Evolutionary conservation across 148 eudicot genomes (phyloP).

Genomic region (Euryodendron excelsum): DNA sequence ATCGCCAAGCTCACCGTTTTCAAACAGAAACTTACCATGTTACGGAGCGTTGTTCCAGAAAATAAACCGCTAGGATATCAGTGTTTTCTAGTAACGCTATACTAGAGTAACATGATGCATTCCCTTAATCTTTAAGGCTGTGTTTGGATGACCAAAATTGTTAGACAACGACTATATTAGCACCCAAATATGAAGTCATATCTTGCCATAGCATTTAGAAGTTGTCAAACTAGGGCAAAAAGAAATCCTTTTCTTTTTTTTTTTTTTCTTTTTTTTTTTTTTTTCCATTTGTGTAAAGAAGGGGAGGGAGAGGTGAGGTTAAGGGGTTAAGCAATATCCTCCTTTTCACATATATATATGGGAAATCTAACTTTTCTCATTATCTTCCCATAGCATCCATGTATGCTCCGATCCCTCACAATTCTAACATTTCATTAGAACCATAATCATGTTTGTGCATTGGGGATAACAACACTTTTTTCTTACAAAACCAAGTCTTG

Average conservation of each 20-base stretch:
- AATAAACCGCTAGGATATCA: no score
- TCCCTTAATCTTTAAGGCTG: neutral
- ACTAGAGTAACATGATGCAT: neutral
- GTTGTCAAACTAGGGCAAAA: neutral
- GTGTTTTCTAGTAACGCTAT: no score
- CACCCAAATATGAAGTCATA: neutral
- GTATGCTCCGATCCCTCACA: neutral
- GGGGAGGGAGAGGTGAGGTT: neutral
- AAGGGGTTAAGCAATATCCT: neutral
- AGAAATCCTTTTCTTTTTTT: neutral
- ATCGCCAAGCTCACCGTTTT: no score
- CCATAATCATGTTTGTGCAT: neutral
- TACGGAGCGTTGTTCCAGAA: no score
- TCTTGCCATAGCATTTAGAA: neutral
- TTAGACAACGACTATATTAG: neutral
- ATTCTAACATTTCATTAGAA: neutral
- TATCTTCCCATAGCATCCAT: neutral
- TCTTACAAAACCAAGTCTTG: no score
- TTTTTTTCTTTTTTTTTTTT: no score
- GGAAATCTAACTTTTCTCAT: neutral
- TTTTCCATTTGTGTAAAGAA: no score
- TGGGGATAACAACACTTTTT: no score
- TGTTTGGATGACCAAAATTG: neutral
- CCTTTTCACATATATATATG: neutral
- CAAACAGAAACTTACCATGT: no score